phyloP scores from a whole-genome alignment of 768 basidiomycete species.

The Termitomyces sp. region DNA sequence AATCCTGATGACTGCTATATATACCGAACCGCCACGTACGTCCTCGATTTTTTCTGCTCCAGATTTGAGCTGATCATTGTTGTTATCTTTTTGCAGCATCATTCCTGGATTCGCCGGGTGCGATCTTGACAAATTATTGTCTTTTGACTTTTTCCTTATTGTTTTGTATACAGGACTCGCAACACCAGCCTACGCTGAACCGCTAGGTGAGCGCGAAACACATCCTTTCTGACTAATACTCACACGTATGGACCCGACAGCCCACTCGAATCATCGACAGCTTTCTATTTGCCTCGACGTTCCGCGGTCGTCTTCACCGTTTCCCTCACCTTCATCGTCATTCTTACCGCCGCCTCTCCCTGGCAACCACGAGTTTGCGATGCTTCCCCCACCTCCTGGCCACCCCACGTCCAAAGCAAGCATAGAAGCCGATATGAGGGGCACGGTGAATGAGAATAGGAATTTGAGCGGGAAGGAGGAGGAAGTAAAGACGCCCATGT shows the following conservation, averaged over 20 bases:
- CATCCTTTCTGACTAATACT: background rate
- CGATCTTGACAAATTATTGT: background rate
- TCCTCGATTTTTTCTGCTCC: background rate
- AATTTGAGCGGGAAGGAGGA: background rate
- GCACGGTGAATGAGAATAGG: background rate
- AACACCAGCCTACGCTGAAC: background rate
- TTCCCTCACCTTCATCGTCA: constrained; percentile 61
- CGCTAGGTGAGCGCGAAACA: background rate
- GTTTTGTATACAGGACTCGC: background rate
- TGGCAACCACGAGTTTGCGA: constrained; percentile 63
- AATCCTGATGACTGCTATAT: background rate
- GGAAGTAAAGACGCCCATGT: background rate
- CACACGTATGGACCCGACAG: background rate
- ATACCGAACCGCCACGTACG: background rate
- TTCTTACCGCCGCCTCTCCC: constrained; percentile 67
- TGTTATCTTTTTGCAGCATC: background rate
- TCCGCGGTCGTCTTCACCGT: constrained; percentile 38
- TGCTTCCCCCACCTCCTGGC: constrained; percentile 34
- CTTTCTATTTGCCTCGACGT: constrained; percentile 37
- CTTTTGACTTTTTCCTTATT: background rate
- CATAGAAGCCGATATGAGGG: constrained; percentile 5
- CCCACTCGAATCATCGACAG: constrained; percentile 5
- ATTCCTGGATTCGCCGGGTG: background rate
- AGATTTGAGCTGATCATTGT: background rate
- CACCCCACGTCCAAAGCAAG: constrained; percentile 7